Conservation (phyloP, 23 red algal species). For the Rhodosorus marinus region DNA sequence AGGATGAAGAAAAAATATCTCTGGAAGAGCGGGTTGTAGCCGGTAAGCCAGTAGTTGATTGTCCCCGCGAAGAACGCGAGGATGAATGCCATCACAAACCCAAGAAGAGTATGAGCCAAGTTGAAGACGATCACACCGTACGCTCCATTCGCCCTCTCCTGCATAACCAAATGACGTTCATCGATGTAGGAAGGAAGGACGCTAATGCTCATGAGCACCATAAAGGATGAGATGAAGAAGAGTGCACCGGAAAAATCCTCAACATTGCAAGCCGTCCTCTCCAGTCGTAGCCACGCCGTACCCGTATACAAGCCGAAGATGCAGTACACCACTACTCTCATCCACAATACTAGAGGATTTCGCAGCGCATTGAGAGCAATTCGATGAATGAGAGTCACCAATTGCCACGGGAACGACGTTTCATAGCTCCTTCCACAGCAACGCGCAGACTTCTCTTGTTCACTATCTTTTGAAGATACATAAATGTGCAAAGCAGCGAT, state of each 20-base stretch:
- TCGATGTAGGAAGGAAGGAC: conserved; percentile 9
- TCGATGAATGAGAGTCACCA: conserved; percentile 3
- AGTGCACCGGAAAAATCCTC: conserved; percentile 7
- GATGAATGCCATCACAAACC: conserved; percentile 9
- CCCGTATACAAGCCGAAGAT: conserved; percentile 6
- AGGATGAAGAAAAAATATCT: conserved; percentile 23
- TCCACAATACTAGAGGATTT: conserved; percentile 12
- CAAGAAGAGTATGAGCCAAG: conserved; percentile 3
- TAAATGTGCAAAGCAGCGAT: neutral
- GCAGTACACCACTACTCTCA: conserved; percentile 21
- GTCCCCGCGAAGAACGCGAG: conserved; percentile 7
- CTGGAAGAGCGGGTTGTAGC: conserved; percentile 2
- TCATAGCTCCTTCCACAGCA: neutral
- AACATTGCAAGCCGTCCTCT: conserved; percentile 1
- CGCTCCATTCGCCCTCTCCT: conserved; percentile 18
- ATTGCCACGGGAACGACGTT: neutral
- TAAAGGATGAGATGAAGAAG: conserved; percentile 11
- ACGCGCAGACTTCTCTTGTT: neutral
- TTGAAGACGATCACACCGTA: conserved; percentile 9
- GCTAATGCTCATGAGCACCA: conserved; percentile 22
- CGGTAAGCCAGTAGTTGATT: conserved; percentile 28
- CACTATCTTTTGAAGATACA: neutral
- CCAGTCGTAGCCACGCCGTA: conserved; percentile 11
- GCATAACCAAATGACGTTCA: conserved; percentile 12
- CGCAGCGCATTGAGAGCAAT: conserved; percentile 8